These are phyloP conservation scores for Knufia petricola DNA, from an alignment of 2,329 filamentous ascomycete genomes.

Conservation along the genomic window DNA sequence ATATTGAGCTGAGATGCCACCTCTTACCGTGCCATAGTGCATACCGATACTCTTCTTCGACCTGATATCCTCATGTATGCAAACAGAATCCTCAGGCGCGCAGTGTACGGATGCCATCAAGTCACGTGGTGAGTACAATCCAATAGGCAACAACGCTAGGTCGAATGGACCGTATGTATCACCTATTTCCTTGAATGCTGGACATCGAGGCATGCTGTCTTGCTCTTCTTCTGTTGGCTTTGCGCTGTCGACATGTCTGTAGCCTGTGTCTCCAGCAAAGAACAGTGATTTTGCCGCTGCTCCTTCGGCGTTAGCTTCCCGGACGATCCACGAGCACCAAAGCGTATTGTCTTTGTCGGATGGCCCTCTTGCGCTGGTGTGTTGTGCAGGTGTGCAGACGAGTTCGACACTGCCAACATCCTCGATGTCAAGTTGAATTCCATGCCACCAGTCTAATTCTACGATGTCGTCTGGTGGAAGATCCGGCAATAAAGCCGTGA, in stretches of 20 bases:
- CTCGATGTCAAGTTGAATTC: slow-evolving; percentile 27
- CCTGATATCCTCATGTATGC: slow-evolving; percentile 39
- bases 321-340: slow-evolving; percentile 41
- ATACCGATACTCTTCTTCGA: slow-evolving; percentile 42
- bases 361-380: slow-evolving; percentile 35
- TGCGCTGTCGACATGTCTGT: slow-evolving; percentile 29
- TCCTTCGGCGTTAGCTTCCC: slow-evolving; percentile 19
- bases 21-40: slow-evolving; percentile 43
- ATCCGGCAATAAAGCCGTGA: slow-evolving; percentile 52
- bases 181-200: slow-evolving; percentile 41
- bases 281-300: slow-evolving; percentile 11
- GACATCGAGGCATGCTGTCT: slow-evolving; percentile 34
- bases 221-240: slow-evolving; percentile 23
- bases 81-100: slow-evolving; percentile 39
- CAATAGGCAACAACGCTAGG: slow-evolving; percentile 41
- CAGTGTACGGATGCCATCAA: slow-evolving; percentile 39
- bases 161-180: slow-evolving; percentile 40
- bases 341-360: slow-evolving; percentile 34
- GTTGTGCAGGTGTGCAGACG: slow-evolving; percentile 40
- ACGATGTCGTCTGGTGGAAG: slow-evolving; percentile 33
- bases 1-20: slow-evolving; percentile 36
- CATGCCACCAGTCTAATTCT: slow-evolving; percentile 44
- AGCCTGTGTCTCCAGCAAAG: slow-evolving; percentile 44
- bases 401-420: slow-evolving; percentile 31
- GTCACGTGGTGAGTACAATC: slow-evolving; percentile 37